Base-by-base conservation (phyloP, 345 rosid species). In the Laguncularia racemosa region DNA sequence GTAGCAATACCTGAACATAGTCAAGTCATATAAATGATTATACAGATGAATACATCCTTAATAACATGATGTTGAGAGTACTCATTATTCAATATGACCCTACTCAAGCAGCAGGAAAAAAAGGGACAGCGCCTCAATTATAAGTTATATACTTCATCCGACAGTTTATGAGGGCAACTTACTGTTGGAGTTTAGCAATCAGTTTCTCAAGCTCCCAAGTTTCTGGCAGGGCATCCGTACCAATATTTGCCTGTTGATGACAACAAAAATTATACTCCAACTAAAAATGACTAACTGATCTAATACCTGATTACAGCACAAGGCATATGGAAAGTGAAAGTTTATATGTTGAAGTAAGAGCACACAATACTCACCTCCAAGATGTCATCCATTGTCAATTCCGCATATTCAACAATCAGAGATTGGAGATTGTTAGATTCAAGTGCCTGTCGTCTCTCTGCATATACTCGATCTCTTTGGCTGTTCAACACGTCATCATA, bases 391-490 rank as follows among this genome's bases (percentile, higher is more conserved):
- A 92, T 92, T 49, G 98, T 92, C 70, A 92, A 61, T 69, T 92
- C 98, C 60, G 98, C 98, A 69, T 92, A 92, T 76, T 92, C 98
- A 60, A 86, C 78, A 62, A 92, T 77, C 56, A 92, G 86, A 64
- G 96, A 68, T 62, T 86, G 86, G 44, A 92, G 96, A 79, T 71
- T 76, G 58, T 81, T 86, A 1, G 98, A 92, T 66, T 81, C 75
- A 61, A 92, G 95, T 48, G 98, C 98, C 58, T 86, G 89, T 54
- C 96, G 83, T 78, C 98, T 86, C 81, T 92, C 98, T 26, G 95
- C 69, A 65, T 92, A 92, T 11, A 92, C 93, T 53, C 96, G 95
- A 64, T 89, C 98, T 76, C 98, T 86, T 71, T 92, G 98, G 78
- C 98, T 92, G 71, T 92, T 89, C 57, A 89, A 78, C 50, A 92